These are phyloP conservation scores for Myxozyma geophila DNA, from an alignment of 805 yeast genomes.

Conservation along the genomic window DNA sequence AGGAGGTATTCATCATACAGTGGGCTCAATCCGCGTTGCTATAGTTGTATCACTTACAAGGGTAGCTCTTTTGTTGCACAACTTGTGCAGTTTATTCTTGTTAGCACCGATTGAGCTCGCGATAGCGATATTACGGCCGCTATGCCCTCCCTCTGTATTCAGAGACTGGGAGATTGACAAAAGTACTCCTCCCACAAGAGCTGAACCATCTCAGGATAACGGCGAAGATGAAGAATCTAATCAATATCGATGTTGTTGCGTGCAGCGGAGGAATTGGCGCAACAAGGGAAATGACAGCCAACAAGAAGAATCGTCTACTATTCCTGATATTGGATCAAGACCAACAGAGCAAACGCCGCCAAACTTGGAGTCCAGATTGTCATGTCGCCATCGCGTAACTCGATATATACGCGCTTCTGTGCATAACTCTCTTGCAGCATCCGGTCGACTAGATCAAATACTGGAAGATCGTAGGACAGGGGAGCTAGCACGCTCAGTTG, in stretches of 20 bases:
- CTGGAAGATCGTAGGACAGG: neutral
- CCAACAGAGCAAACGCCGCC: neutral
- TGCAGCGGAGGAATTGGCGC: neutral
- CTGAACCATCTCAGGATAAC: neutral
- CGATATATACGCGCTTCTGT: neutral
- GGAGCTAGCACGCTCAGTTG: neutral
- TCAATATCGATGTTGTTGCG: neutral
- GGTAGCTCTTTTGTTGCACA: conserved; percentile 25
- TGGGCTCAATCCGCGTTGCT: neutral
- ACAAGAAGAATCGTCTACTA: neutral
- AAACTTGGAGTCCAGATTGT: neutral
- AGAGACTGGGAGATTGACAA: conserved; percentile 25
- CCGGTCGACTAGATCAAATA: conserved; percentile 3
- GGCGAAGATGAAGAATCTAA: neutral
- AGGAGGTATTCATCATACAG: neutral
- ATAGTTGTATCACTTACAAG: conserved; percentile 15
- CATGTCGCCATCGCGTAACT: conserved; percentile 8
- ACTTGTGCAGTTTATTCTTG: conserved; percentile 14
- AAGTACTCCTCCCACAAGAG: neutral
- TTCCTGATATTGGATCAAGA: neutral
- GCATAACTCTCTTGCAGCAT: neutral
- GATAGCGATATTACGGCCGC: conserved; percentile 26
- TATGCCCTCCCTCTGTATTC: conserved; percentile 31
- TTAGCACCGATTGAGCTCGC: conserved; percentile 30
- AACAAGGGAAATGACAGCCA: neutral